Conservation (phyloP, 352 stramenopile genomes). For the Globisporangium barbulae region DNA sequence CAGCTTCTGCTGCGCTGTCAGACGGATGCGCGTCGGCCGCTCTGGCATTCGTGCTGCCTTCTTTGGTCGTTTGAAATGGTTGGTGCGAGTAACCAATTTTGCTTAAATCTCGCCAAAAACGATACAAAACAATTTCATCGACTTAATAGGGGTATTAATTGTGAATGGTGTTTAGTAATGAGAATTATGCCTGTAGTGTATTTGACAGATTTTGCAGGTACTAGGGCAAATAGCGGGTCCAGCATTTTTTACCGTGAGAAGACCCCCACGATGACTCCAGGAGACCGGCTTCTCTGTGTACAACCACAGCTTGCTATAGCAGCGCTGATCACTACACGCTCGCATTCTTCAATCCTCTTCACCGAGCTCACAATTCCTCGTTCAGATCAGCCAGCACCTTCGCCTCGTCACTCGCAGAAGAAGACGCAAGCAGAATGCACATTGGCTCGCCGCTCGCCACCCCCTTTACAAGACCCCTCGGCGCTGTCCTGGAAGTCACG, state of each 20-base stretch:
- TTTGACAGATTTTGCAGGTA: not conserved
- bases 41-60: too few relatives aligned
- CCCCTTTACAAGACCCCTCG: not conserved
- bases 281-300: not conserved
- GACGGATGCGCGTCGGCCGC: too few relatives aligned
- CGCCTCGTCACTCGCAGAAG: not conserved
- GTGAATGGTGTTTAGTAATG: too few relatives aligned
- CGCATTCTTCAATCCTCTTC: not conserved
- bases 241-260: not conserved
- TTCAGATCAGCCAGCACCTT: not conserved
- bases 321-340: not conserved
- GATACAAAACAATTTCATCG: too few relatives aligned
- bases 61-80: too few relatives aligned
- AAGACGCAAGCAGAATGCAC: conserved; percentile 1
- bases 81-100: too few relatives aligned
- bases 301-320: not conserved
- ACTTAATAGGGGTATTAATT: too few relatives aligned
- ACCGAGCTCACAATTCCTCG: not conserved
- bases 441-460: conserved; percentile 7
- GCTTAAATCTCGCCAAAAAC: too few relatives aligned
- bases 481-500: not conserved
- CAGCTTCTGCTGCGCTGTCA: too few relatives aligned
- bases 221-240: not conserved
- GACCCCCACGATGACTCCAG: not conserved
- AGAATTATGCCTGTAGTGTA: too few relatives aligned